A percentile compares a stretch with the other conserved stretches of the same genome.
Conservation (phyloP, 2,329 filamentous ascomycete species). For the Arthrobotrys musiformis region DNA sequence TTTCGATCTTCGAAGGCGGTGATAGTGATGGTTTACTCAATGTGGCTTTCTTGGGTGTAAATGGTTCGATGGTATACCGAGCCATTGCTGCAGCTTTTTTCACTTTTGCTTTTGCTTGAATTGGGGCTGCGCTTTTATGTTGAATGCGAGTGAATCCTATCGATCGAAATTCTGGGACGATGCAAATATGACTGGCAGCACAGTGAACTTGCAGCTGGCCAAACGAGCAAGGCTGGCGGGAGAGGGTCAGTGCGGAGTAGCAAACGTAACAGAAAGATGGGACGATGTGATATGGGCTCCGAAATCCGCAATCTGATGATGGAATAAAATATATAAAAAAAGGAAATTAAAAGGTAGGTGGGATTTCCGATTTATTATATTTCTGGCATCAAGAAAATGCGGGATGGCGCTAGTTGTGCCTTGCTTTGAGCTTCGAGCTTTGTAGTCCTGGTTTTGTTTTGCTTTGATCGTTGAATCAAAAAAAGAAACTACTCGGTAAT, state of each 20-base stretch:
- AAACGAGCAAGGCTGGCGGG: not conserved
- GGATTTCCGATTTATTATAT: slow-evolving; percentile 10
- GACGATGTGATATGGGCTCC: slow-evolving; percentile 9
- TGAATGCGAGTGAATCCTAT: not conserved
- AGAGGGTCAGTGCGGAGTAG: slow-evolving; percentile 2
- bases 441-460: too few relatives aligned
- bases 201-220: not conserved
- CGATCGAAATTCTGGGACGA: too few relatives aligned
- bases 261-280: not conserved
- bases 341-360: slow-evolving; percentile 4
- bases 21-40: not conserved
- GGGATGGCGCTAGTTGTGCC: too few relatives aligned
- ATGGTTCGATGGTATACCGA: slow-evolving; percentile 25
- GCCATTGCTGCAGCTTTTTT: slow-evolving; percentile 15
- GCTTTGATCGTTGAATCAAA: too few relatives aligned
- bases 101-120: too few relatives aligned
- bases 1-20: slow-evolving; percentile 13
- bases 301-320: not conserved
- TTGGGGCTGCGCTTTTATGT: not conserved
- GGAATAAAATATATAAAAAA: not conserved
- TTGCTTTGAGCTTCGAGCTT: too few relatives aligned
- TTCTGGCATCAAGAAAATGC: not conserved
- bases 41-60: not conserved
- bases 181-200: not conserved
- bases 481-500: too few relatives aligned